Evolutionary conservation across 805 yeast genomes (phyloP).

Genomic region (Candida chilensis): DNA sequence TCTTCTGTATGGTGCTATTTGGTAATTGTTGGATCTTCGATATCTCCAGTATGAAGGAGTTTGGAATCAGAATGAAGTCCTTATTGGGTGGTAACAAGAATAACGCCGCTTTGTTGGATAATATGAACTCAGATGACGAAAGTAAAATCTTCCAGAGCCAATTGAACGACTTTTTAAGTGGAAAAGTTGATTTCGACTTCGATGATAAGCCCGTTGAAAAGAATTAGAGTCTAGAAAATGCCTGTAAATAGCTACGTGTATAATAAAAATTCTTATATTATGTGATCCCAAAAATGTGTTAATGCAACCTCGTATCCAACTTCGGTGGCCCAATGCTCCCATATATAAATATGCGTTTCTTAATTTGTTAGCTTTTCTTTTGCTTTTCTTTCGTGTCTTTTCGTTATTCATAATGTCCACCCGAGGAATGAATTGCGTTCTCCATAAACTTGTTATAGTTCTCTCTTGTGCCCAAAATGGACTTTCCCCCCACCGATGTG

Average conservation of each 20-base stretch:
- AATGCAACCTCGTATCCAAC: too few species aligned
- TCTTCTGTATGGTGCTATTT: constrained; percentile 61
- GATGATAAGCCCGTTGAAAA: constrained; percentile 1
- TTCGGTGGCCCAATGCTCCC: too few species aligned
- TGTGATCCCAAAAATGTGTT: too few species aligned
- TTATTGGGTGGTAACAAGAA: constrained; percentile 62
- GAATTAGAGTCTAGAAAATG: neutral
- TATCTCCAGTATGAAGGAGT: constrained; percentile 59
- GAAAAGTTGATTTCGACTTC: constrained; percentile 23
- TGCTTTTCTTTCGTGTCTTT: too few species aligned
- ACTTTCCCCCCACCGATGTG: too few species aligned
- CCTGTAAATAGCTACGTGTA: too few species aligned
- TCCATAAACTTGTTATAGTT: constrained; percentile 27
- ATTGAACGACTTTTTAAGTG: constrained; percentile 38
- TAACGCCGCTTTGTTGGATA: too few species aligned
- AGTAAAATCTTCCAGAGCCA: constrained; percentile 47
- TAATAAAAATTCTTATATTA: too few species aligned
- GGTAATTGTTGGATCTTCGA: constrained; percentile 80
- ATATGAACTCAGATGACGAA: constrained; percentile 49
- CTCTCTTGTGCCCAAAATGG: constrained; percentile 27
- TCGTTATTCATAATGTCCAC: neutral
- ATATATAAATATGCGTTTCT: too few species aligned
- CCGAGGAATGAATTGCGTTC: constrained; percentile 8
- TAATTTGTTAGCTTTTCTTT: too few species aligned
- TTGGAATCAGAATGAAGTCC: constrained; percentile 58